Base-by-base conservation (phyloP, 1,284 basidiomycete genomes). In the Cystobasidiaceae sp. region DNA sequence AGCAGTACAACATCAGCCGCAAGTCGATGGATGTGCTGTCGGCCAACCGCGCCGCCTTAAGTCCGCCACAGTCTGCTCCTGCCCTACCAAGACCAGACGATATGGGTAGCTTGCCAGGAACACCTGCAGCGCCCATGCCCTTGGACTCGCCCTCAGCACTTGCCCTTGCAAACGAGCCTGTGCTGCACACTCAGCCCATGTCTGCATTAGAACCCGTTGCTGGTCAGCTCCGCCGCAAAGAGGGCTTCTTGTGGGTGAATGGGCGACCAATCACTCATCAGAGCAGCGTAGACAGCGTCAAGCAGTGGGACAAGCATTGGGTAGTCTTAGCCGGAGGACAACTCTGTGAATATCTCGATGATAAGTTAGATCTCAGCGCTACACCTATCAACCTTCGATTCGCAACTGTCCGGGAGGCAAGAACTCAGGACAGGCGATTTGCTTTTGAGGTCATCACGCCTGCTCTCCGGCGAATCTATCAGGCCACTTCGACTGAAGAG, bases 381-480 rank as follows among this genome's bases (percentile, higher is more conserved):
- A 39, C 56, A 19, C 69, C 70, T 17, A 71, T 70, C 60, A 68
- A 68, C 41, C 61, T 71, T 1, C 66, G 64, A 0, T 69, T 67
- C 11, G 70, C 70, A 43, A 69, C 69, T 4, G 70, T 68, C 8
- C 54, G 70, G n/a, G 59, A 63, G 11, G 48, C 58, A 5, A 28
- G 56, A 13, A 58, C 46, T 11, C 54, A 39, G 27, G 69, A 71
- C 2, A 41, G 68, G 7, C 45, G 71, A 27, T 70, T 70, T 46
- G 55, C 48, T 11, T 82, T 82, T 69, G 81, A 82, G 72, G 77
- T 82, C 23, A 76, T 82, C 23, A 82, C 81, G 3, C 78, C 80
- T 0, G 75, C 78, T 25, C 74, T 76, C 9, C 72, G 79, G 21
- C 69, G 81, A 30, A 74, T 81, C 69, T 82, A 80, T 71, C 81